These are phyloP conservation scores for Pleurotus tuber-regium DNA, from an alignment of 768 basidiomycete species.

Conservation along the genomic window DNA sequence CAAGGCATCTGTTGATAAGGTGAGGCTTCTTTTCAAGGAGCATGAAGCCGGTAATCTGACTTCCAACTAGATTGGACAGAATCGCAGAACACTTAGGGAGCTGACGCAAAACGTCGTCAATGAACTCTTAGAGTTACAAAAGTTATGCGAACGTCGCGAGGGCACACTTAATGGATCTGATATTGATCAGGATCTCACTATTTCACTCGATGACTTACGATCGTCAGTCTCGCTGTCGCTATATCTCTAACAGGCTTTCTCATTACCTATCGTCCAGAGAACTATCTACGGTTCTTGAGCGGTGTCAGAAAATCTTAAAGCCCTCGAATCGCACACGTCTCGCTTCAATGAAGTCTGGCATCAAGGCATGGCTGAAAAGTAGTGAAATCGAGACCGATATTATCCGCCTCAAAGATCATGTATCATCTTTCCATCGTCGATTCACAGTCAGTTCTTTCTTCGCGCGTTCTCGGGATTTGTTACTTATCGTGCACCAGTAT, in stretches of 20 bases:
- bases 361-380: slow-evolving; percentile 1
- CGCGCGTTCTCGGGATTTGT: neutral
- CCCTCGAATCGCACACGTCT: neutral
- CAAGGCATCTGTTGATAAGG: slow-evolving; percentile 5
- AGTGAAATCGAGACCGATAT: slow-evolving; percentile 3
- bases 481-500: neutral
- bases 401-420: slow-evolving; percentile 8
- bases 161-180: slow-evolving; percentile 1
- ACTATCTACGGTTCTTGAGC: neutral
- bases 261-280: neutral
- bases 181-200: neutral
- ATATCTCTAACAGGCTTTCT: neutral
- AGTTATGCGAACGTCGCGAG: slow-evolving; percentile 1
- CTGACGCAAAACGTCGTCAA: neutral
- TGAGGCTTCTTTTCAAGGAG: neutral
- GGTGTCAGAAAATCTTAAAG: neutral
- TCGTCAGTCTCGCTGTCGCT: neutral
- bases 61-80: slow-evolving; percentile 1
- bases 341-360: neutral
- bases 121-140: slow-evolving; percentile 3
- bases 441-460: neutral
- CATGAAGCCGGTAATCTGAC: neutral
- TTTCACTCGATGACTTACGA: slow-evolving; percentile 1
- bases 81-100: slow-evolving; percentile 5
- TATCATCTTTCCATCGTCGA: slow-evolving; percentile 3